A percentile compares a stretch with the other conserved stretches of the same genome.
Evolutionary conservation across 768 basidiomycete species (phyloP).

Genomic region (Postia placenta): DNA sequence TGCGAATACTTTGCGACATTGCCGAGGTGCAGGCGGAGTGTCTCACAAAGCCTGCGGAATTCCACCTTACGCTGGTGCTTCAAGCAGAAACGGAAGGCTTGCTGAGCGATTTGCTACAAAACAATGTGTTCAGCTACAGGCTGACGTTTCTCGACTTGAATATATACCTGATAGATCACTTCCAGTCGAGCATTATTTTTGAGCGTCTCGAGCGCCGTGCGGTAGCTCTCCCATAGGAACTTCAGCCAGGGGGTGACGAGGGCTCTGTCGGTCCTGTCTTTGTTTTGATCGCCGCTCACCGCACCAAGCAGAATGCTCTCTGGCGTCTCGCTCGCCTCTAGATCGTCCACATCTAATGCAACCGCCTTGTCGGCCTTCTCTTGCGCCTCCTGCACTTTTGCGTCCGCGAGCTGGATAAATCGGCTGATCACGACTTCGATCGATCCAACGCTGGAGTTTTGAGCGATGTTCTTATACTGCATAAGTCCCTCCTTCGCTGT

Average conservation of each 20-base stretch:
- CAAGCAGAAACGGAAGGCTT: conserved; percentile 96
- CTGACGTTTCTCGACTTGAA: background rate
- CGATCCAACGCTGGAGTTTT: conserved; percentile 84
- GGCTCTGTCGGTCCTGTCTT: conserved; percentile 90
- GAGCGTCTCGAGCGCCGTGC: conserved; percentile 90
- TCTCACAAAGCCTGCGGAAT: conserved; percentile 95
- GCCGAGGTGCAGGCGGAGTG: conserved; percentile 87
- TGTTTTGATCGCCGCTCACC: conserved; percentile 85
- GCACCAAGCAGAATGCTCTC: conserved; percentile 87
- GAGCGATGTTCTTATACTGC: conserved; percentile 97
- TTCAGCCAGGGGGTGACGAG: conserved; percentile 97
- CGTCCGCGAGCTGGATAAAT: conserved; percentile 77
- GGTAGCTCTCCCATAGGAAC: conserved; percentile 98
- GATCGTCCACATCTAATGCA: conserved; percentile 80
- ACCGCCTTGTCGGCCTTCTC: conserved; percentile 76
- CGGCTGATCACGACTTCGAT: conserved; percentile 89
- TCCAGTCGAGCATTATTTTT: conserved; percentile 95
- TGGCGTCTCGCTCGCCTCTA: conserved; percentile 93
- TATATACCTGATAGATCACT: conserved; percentile 79
- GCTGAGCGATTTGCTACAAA: conserved; percentile 83
- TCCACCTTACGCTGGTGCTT: conserved; percentile 93
- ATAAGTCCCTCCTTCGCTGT: conserved; percentile 94
- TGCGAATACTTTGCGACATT: conserved; percentile 95
- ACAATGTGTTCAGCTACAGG: background rate
- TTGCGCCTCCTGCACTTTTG: conserved; percentile 80